These are phyloP conservation scores for Volutella citrinella DNA, from an alignment of 2,329 filamentous ascomycete genomes.

Conservation along the genomic window DNA sequence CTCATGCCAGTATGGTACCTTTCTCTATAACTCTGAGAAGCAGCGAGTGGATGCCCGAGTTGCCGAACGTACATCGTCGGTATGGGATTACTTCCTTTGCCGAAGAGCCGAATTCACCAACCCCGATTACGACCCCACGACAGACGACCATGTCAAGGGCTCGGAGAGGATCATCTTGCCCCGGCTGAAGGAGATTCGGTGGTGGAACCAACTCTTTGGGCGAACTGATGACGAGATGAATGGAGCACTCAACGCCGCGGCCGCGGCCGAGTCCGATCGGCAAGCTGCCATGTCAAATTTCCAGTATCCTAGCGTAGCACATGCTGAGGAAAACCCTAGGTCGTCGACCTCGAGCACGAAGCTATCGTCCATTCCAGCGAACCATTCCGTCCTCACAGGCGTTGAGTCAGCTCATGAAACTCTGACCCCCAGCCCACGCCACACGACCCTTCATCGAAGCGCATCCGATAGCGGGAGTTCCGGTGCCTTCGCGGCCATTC, in stretches of 20 bases:
- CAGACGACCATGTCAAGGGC: constrained; percentile 77
- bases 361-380: constrained; percentile 36
- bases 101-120: constrained; percentile 81
- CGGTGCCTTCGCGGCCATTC: constrained; percentile 43
- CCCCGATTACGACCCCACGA: constrained; percentile 66
- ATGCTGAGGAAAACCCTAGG: constrained; percentile 24
- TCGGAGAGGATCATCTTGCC: constrained; percentile 85
- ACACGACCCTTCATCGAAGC: constrained; percentile 41
- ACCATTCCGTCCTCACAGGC: constrained; percentile 54
- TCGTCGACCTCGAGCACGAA: constrained; percentile 32
- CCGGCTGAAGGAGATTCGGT: constrained; percentile 71
- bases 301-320: constrained; percentile 26
- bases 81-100: constrained; percentile 94
- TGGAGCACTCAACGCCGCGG: constrained; percentile 54
- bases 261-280: constrained; percentile 45
- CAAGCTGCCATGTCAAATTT: constrained; percentile 35
- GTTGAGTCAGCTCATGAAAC: constrained; percentile 57
- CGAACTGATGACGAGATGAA: constrained; percentile 94
- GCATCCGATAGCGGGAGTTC: constrained; percentile 40
- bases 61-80: constrained; percentile 72
- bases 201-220: constrained; percentile 91
- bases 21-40: constrained; percentile 92
- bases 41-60: constrained; percentile 71
- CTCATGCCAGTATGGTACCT: constrained; percentile 95
- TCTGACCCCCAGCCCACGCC: constrained; percentile 39